These are phyloP conservation scores for Anthostomella pinea DNA, from an alignment of 2,329 filamentous ascomycete genomes.

Conservation along the genomic window DNA sequence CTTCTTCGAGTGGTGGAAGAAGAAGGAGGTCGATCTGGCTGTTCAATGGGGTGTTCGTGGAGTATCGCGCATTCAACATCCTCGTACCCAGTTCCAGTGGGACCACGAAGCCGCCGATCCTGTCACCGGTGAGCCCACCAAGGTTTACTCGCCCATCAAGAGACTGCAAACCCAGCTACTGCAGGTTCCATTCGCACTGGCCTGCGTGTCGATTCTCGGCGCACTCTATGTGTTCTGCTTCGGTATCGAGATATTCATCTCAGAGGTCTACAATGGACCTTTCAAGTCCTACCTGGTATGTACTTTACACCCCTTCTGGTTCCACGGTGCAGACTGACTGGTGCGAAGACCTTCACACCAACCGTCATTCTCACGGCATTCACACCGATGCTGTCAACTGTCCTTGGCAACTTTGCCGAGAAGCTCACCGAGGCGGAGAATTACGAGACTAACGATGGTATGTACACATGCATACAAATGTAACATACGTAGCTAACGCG, in stretches of 20 bases:
- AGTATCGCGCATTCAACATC: conserved; percentile 77
- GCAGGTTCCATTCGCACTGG: conserved; percentile 79
- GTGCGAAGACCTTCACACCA: conserved; percentile 71
- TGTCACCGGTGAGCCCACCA: conserved; percentile 75
- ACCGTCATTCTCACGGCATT: conserved; percentile 81
- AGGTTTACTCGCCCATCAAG: conserved; percentile 73
- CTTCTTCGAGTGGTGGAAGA: conserved; percentile 96
- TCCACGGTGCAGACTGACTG: conserved; percentile 9
- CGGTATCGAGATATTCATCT: conserved; percentile 92
- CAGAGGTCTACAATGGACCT: conserved; percentile 86
- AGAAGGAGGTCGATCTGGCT: conserved; percentile 81
- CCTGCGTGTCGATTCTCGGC: conserved; percentile 70
- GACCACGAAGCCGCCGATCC: conserved; percentile 76
- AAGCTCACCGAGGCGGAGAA: conserved; percentile 82
- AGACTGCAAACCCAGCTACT: conserved; percentile 74
- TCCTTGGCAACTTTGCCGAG: conserved; percentile 75
- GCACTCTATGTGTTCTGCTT: conserved; percentile 84
- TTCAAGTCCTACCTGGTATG: conserved; percentile 79
- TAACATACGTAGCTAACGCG: conserved; percentile 18
- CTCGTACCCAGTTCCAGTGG: conserved; percentile 73
- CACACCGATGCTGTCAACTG: conserved; percentile 72
- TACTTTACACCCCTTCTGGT: conserved; percentile 9
- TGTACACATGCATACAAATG: not conserved
- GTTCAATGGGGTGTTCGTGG: conserved; percentile 87
- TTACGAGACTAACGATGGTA: conserved; percentile 78